Evolutionary conservation across 495 filamentous ascomycete species (phyloP), one percentile per base, ranked within the genome.

Genomic region (Talaromyces borbonicus): DNA sequence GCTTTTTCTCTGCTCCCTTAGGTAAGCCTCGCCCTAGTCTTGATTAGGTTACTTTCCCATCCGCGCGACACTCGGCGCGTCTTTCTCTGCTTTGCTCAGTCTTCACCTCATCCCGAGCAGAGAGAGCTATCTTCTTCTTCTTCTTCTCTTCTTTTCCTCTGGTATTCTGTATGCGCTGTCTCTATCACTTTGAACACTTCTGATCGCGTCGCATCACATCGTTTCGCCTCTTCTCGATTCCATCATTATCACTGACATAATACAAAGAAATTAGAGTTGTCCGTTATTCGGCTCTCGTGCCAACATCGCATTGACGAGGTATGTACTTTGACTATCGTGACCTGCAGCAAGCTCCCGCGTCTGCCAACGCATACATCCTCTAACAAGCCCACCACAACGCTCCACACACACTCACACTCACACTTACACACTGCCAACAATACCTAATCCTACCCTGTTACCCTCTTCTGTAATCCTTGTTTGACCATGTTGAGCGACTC

Each of bases 321-420:
- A 71, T 62, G 67, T 66, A 15, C 50, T 44, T 52, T 52, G 51
- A 52, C n/a, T n/a, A n/a, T n/a, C n/a, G n/a, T n/a, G n/a, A n/a
- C n/a, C 60, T 67, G 59, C 65, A 67, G 54, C 56, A 55, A 57
- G 47, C 53, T 54, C 56, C 55, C 59, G 43, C 53, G 52, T 56
- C 56, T 72, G 68, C 68, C 68, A 72, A 67, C 68, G 67, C 68
- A 72, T 71, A 66, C 68, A 61, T 68, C 56, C 59, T 48, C 50
- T 49, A 40, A 50, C 36, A 36, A 45, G 46, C 48, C 46, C 49
- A 43, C 37, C 49, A 41, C 45, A 51, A n/a, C n/a, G n/a, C n/a
- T n/a, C n/a, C 31, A 43, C 38, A 50, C 47, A 48, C 47, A 45
- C 49, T 40, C 48, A 41, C 20, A 24, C 38, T 15, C 11, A 41